Percentiles rank a stretch among this genome's conserved stretches.
Evolutionary conservation across 1,284 basidiomycete species (phyloP).

Genomic region (Cronartium quercuum): DNA sequence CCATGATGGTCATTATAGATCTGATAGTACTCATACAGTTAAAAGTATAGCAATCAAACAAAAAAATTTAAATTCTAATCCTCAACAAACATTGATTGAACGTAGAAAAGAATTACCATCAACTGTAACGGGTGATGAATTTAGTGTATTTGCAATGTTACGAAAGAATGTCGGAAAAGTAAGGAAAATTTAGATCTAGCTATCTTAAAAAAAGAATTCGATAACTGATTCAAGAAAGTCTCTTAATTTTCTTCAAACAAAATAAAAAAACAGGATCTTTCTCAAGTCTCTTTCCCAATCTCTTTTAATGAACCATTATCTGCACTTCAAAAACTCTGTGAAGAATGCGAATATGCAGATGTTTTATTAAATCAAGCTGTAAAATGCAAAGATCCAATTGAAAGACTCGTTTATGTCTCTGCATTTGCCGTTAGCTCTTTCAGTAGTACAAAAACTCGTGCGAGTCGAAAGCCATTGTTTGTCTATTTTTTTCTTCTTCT

Average conservation of each 20-base stretch:
- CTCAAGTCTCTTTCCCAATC: conserved; percentile 73
- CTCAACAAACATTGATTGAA: conserved; percentile 42
- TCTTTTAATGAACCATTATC: conserved; percentile 83
- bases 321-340: conserved; percentile 64
- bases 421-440: conserved; percentile 79
- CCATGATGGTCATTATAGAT: not conserved
- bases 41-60: not conserved
- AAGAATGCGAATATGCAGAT: conserved; percentile 73
- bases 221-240: not conserved
- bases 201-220: not conserved
- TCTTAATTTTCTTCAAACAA: not conserved
- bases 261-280: conserved; percentile 61
- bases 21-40: not conserved
- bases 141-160: conserved; percentile 73
- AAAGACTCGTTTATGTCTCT: conserved; percentile 68
- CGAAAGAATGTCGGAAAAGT: conserved; percentile 92
- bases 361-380: conserved; percentile 62
- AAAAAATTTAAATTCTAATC: not conserved
- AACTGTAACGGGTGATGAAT: conserved; percentile 64
- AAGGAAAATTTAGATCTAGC: conserved; percentile 13
- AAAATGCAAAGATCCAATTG: conserved; percentile 57
- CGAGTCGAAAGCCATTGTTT: conserved; percentile 78
- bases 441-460: conserved; percentile 69
- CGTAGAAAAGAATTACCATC: conserved; percentile 62
- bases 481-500: conserved; percentile 46